These are phyloP conservation scores for Mariannaea sp. DNA, from an alignment of 2,329 filamentous ascomycete species.

Conservation along the genomic window DNA sequence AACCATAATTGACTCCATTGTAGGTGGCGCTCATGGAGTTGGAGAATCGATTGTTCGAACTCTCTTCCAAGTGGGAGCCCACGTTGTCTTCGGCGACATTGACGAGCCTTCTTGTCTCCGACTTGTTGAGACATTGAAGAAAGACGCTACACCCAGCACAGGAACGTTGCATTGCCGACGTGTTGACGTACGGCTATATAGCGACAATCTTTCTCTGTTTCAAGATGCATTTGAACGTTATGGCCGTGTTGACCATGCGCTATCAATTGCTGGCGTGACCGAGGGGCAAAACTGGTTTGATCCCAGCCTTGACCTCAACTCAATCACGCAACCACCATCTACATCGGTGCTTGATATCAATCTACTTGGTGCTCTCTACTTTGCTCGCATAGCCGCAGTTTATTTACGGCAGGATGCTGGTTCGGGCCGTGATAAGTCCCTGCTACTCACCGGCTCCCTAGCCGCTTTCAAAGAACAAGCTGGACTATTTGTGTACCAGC, in stretches of 20 bases:
- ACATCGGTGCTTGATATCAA: conserved; percentile 1
- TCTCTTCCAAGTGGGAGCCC: not conserved
- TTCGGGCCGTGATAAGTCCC: not conserved
- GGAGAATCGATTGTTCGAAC: not conserved
- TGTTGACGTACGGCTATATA: not conserved
- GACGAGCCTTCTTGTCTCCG: not conserved
- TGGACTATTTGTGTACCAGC: not conserved
- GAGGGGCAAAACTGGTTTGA: conserved; percentile 2
- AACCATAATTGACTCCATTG: not conserved
- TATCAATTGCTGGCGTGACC: not conserved
- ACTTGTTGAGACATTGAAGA: not conserved
- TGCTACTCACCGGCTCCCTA: not conserved
- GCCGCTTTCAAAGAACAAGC: not conserved
- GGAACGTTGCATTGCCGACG: not conserved
- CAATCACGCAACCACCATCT: not conserved
- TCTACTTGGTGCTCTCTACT: not conserved
- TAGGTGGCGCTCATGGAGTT: not conserved
- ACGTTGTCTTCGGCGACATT: not conserved
- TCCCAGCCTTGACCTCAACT: not conserved
- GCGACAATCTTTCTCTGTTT: not conserved
- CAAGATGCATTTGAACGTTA: not conserved
- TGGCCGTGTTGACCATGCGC: not conserved
- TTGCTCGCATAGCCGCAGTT: not conserved
- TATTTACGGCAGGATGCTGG: not conserved
- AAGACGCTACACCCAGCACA: not conserved